Evolutionary conservation across 2,329 filamentous ascomycete species (phyloP).

Genomic region (Dothistroma septosporum): DNA sequence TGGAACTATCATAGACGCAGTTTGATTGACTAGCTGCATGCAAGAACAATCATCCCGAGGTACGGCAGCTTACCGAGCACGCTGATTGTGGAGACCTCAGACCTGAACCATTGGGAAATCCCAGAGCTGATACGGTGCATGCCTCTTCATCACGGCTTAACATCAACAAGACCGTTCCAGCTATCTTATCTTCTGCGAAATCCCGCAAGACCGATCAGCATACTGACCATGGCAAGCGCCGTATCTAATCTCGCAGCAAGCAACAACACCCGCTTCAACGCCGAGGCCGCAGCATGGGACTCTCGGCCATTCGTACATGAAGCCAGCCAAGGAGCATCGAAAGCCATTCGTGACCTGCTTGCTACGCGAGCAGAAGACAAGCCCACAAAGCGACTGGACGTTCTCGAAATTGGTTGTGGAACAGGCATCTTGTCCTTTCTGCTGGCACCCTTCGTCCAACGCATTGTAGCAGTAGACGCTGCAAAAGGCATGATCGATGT

Average conservation of each 20-base stretch:
- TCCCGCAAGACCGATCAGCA: background rate
- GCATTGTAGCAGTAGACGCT: conserved; percentile 25
- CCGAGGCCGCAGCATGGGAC: conserved; percentile 27
- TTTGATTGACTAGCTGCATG: background rate
- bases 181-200: background rate
- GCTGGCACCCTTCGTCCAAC: conserved; percentile 18
- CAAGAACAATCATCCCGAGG: background rate
- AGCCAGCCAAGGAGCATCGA: conserved; percentile 19
- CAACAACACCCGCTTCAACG: conserved; percentile 25
- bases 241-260: conserved; percentile 20
- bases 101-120: no score
- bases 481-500: conserved; percentile 29
- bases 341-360: conserved; percentile 17
- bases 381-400: conserved; percentile 5
- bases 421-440: conserved; percentile 27
- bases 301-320: conserved; percentile 25
- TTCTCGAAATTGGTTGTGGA: conserved; percentile 28
- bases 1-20: no score
- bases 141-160: no score
- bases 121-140: no score
- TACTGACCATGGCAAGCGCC: conserved; percentile 23
- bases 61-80: background rate
- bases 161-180: no score
- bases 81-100: background rate
- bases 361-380: background rate